Evolutionary conservation across 2,329 filamentous ascomycete genomes (phyloP), one percentile per base, ranked within the genome.

Genomic region (Cercospora nicotianae): DNA sequence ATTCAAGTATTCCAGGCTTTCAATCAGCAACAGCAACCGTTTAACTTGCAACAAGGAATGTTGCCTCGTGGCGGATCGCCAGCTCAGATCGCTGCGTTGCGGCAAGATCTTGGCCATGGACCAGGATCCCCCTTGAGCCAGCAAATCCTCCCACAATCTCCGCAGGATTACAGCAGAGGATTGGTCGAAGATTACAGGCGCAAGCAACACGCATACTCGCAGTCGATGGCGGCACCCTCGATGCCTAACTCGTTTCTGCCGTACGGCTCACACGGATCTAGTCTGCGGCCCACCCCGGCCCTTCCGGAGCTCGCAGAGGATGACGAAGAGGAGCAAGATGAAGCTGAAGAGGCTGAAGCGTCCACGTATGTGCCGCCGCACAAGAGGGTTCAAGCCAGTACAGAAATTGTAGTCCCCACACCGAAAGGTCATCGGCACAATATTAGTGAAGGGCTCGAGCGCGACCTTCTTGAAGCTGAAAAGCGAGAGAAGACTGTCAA

Each of bases 381-480:
- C 60, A 77, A 76, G 70, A 68, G 76, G 33, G 72, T 75, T 28
- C 70, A 76, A 66, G 64, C 73, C 36, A 72, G 76, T 60, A 72
- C 83, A 82, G 9, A 86, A 66, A 87, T 90, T 72, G 85, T 84
- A 28, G 84, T 87, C 58, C 87, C 87, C 9, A 88, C 84, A 61
- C 87, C 88, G 66, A 84, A 85, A 72, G 85, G 85, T 42, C 86
- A 89, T 78, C 84, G 84, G 65, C 91, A 94, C 73, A 93, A 93
- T 72, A 85, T 92, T 48, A 93, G 90, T 74, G 86, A 89, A 70
- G 92, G 88, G 57, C 84, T 96, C 26, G 93, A 97, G 77, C 90
- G 90, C 69, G 93, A 95, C 72, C 90, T 96, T 65, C 90, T 95
- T 60, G 91, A 94, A 75, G 90, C 91, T 4, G 92, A 96, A 74